Evolutionary conservation across 2,329 filamentous ascomycete species (phyloP).

Genomic region (Ophiocordyceps unilateralis): DNA sequence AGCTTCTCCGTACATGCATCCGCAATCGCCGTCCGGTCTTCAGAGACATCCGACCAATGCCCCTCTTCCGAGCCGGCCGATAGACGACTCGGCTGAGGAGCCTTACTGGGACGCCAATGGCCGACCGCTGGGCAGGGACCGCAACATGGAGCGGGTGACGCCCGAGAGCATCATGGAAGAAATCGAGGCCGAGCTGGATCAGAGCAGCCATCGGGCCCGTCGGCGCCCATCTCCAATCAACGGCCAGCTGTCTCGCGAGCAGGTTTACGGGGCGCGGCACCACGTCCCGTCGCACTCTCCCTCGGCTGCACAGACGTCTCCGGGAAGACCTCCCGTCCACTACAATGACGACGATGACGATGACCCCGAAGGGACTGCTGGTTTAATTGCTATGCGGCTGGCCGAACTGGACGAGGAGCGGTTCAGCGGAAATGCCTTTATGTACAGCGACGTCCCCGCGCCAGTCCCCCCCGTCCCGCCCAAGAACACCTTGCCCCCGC

Average conservation of each 20-base stretch:
- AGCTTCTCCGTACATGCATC: slow-evolving; percentile 23
- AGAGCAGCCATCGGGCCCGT: slow-evolving; percentile 12
- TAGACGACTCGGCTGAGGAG: slow-evolving; percentile 24
- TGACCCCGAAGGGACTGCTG: slow-evolving; percentile 72
- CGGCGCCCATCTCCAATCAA: slow-evolving; percentile 25
- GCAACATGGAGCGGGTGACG: slow-evolving; percentile 19
- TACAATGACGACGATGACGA: slow-evolving; percentile 19
- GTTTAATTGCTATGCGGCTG: slow-evolving; percentile 66
- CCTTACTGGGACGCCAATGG: slow-evolving; percentile 22
- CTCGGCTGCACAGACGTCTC: neutral
- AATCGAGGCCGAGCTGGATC: slow-evolving; percentile 35
- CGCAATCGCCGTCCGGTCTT: slow-evolving; percentile 27
- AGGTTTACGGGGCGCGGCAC: slow-evolving; percentile 24
- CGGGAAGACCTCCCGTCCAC: slow-evolving; percentile 20
- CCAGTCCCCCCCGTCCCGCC: slow-evolving; percentile 4
- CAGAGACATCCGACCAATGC: slow-evolving; percentile 42
- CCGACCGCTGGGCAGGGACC: slow-evolving; percentile 10
- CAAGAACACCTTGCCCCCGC: slow-evolving; percentile 22
- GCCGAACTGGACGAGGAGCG: slow-evolving; percentile 62
- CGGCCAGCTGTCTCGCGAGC: slow-evolving; percentile 27
- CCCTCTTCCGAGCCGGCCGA: slow-evolving; percentile 36
- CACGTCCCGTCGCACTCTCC: neutral
- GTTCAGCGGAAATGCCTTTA: slow-evolving; percentile 16
- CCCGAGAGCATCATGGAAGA: slow-evolving; percentile 40
- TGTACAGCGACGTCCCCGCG: slow-evolving; percentile 5